Evolutionary conservation across 139 green algal species (phyloP).

Genomic region (Picochlorum sp.): DNA sequence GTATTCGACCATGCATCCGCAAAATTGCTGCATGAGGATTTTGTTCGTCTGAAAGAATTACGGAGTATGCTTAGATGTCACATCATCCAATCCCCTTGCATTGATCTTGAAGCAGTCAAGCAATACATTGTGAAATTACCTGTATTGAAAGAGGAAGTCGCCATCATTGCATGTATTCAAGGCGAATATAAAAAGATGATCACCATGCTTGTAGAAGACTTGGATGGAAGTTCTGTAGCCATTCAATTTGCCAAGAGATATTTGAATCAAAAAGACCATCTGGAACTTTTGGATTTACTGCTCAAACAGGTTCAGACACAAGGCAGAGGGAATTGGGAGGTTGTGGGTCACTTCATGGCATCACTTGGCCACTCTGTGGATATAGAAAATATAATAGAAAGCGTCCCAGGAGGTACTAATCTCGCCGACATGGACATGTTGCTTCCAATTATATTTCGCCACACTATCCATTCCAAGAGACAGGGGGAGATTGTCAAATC

Average conservation of each 20-base stretch:
- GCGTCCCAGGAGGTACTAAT: slow-evolving; percentile 49
- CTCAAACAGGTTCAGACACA: slow-evolving; percentile 42
- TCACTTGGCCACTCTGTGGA: slow-evolving; percentile 34
- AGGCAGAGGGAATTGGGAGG: slow-evolving; percentile 21
- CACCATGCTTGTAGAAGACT: slow-evolving; percentile 43
- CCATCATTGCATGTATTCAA: slow-evolving; percentile 41
- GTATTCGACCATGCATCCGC: too few species aligned
- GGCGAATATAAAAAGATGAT: slow-evolving; percentile 49
- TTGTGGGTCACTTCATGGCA: slow-evolving; percentile 36
- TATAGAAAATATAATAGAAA: slow-evolving; percentile 43
- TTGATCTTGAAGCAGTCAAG: too few species aligned
- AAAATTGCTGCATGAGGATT: too few species aligned
- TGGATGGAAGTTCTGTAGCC: slow-evolving; percentile 40
- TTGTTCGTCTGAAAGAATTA: too few species aligned
- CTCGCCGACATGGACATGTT: slow-evolving; percentile 52
- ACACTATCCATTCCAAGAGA: slow-evolving; percentile 46
- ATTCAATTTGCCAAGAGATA: slow-evolving; percentile 49
- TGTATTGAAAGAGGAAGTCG: slow-evolving; percentile 32
- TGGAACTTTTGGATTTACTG: slow-evolving; percentile 49
- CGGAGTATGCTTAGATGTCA: too few species aligned
- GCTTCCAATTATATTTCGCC: slow-evolving; percentile 32
- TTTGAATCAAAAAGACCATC: slow-evolving; percentile 12
- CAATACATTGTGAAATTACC: not conserved
- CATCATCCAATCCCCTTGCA: too few species aligned
- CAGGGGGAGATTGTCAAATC: slow-evolving; percentile 9